A percentile compares a stretch with the other conserved stretches of the same genome.
Conservation (phyloP, 164 flowering plant species). For the Brasenia schreberi region DNA sequence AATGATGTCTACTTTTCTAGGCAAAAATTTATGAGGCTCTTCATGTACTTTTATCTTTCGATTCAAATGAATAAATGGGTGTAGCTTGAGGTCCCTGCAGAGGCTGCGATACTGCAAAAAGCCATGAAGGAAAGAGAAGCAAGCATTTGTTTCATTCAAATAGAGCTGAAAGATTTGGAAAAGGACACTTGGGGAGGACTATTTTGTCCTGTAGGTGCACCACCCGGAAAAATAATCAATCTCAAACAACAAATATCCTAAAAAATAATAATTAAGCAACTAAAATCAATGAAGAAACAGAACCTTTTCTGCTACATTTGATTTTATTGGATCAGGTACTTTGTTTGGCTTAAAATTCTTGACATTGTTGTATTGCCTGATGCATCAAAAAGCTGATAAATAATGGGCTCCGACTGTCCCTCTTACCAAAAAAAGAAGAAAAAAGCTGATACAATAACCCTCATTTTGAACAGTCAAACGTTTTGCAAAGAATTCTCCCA, state of each 20-base stretch:
- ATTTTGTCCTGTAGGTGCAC: not conserved
- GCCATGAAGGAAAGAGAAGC: not conserved
- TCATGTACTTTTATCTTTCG: not conserved
- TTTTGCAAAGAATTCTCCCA: not conserved
- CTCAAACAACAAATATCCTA: not conserved
- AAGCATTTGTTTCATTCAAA: not conserved
- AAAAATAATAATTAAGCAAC: not conserved
- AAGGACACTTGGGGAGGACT: not conserved
- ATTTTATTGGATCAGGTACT: too few species aligned
- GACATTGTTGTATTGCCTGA: not conserved
- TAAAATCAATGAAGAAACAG: not conserved
- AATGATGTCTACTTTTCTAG: not conserved
- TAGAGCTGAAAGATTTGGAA: not conserved
- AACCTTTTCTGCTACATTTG: not conserved
- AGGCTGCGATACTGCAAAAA: not conserved
- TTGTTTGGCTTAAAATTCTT: too few species aligned
- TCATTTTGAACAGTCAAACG: not conserved
- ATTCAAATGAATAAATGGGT: not conserved
- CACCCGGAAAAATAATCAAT: not conserved
- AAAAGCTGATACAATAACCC: not conserved
- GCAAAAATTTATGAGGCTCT: not conserved
- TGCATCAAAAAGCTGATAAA: too few species aligned
- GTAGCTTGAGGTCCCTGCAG: not conserved
- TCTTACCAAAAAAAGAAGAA: not conserved
- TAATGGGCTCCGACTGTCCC: too few species aligned